A percentile compares a stretch with the other conserved stretches of the same genome.
These are phyloP conservation scores for Obba rivulosa DNA, from an alignment of 768 basidiomycete genomes.

Conservation along the genomic window DNA sequence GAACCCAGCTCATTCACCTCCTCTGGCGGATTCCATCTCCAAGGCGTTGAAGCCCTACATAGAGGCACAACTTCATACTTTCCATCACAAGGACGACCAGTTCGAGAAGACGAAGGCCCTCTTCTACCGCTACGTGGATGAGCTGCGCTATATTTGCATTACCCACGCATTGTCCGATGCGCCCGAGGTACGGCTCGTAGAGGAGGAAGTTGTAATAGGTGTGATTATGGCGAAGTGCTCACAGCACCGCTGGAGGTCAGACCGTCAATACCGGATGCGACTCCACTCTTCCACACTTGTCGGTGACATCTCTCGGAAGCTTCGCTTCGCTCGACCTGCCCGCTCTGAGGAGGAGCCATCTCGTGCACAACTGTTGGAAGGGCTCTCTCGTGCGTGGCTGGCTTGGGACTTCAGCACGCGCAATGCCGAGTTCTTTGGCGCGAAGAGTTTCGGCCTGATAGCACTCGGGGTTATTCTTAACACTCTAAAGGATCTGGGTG, in stretches of 20 bases:
- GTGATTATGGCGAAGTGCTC: conserved; percentile 69
- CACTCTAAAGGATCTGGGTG: conserved; percentile 41
- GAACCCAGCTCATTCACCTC: conserved; percentile 2
- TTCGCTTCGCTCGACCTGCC: conserved; percentile 13
- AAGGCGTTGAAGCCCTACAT: conserved; percentile 17
- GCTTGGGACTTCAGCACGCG: conserved; percentile 56
- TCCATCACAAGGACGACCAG: conserved; percentile 14
- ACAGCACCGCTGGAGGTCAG: conserved; percentile 53
- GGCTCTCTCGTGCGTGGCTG: conserved; percentile 52
- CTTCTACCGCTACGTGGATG: conserved; percentile 52
- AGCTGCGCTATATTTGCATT: conserved; percentile 64
- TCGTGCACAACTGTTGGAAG: conserved; percentile 17
- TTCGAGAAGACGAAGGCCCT: conserved; percentile 29
- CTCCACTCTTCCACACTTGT: conserved; percentile 50
- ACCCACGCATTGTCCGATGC: conserved; percentile 61
- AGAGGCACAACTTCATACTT: conserved; percentile 15
- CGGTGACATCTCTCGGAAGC: conserved; percentile 38
- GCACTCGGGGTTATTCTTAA: conserved; percentile 56
- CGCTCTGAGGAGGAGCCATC: conserved; percentile 8
- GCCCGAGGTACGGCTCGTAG: conserved; percentile 50
- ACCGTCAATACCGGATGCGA: conserved; percentile 58
- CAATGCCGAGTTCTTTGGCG: conserved; percentile 23
- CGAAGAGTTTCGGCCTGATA: conserved; percentile 64
- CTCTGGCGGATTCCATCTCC: conserved; percentile 21
- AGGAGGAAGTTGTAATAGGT: conserved; percentile 72